Evolutionary conservation across 768 basidiomycete genomes (phyloP), one percentile per base, ranked within the genome.

Genomic region (Russula virescens): DNA sequence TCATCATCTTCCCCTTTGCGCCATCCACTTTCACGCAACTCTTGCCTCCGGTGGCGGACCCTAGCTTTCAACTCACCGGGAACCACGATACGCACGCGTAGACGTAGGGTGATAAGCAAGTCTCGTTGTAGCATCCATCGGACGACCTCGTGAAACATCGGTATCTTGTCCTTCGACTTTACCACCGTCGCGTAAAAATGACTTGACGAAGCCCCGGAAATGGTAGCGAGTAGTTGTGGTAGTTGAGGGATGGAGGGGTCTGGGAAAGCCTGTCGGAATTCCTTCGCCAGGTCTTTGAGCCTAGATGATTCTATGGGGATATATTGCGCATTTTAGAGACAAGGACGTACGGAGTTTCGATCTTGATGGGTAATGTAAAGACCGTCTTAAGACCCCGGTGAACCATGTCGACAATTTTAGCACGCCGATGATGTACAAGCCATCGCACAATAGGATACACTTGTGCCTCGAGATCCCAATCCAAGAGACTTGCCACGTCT

Each of bases 61-160:
- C 78, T 77, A 46, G 80, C 72, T 74, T 97, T 98, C 61, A 98
- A 75, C 51, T 85, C 82, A 5, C 80, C 77, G 0, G 91, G 86
- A 0, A 90, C 94, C 40, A 93, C 82, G 46, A 98, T 79, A 34
- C 94, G 86, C 58, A 96, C 85, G 42, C 89, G 86, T 16, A 94
- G 83, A 70, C 95, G 94, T 28, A 94, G 79, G 19, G 91, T 89
- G 56, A 91, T 81, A 19, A 98, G 77, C 66, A 98, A 79, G 70
- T 93, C 93, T 45, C 86, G 84, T 70, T 89, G 89, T 42, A 98
- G 79, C 79, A 98, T 83, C 96, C 95, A 98, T 42, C 89, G 75
- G 13, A 98, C 84, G 34, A 95, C 89, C 28, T 92, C 85, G 66
- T 88, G 82, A 73, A 90, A 96, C 55, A 85, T 72, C 5, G 82